A percentile compares a stretch with the other conserved stretches of the same genome.
Conservation (phyloP, 2,329 filamentous ascomycete genomes). For the Dothideomycetes sp. region DNA sequence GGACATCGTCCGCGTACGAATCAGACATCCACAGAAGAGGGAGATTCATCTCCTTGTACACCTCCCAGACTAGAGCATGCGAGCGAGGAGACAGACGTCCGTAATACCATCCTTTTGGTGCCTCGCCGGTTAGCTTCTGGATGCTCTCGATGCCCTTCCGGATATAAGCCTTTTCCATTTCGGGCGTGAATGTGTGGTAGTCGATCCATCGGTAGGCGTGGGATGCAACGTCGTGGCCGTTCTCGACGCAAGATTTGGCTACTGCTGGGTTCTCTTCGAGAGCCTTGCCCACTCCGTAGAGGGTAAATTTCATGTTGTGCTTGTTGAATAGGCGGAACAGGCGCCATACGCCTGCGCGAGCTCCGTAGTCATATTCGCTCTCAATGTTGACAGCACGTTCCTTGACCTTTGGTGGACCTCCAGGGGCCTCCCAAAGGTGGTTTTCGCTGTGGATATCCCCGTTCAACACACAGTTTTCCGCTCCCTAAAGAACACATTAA, state of each 20-base stretch:
- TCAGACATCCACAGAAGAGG: constrained; percentile 40
- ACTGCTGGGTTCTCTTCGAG: constrained; percentile 39
- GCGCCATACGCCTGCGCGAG: constrained; percentile 39
- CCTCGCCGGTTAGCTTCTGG: constrained; percentile 33
- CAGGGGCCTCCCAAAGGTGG: constrained; percentile 25
- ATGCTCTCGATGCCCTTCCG: constrained; percentile 28
- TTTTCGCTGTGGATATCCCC: constrained; percentile 29
- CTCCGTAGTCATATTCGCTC: constrained; percentile 41
- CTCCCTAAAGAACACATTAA: constrained; percentile 18
- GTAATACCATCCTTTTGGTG: constrained; percentile 40
- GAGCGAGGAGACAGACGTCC: constrained; percentile 35
- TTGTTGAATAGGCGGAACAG: constrained; percentile 39
- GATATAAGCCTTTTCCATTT: constrained; percentile 39
- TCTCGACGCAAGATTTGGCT: constrained; percentile 34
- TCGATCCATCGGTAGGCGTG: constrained; percentile 44
- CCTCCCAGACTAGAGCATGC: constrained; percentile 34
- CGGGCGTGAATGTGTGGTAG: constrained; percentile 33
- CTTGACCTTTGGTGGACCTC: constrained; percentile 1
- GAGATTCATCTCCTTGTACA: constrained; percentile 42
- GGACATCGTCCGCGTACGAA: constrained; percentile 44
- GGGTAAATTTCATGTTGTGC: constrained; percentile 38
- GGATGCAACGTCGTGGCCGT: constrained; percentile 39
- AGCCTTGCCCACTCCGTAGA: constrained; percentile 40
- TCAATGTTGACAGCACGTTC: constrained; percentile 34
- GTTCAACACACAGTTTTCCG: constrained; percentile 26